A percentile compares a stretch with the other conserved stretches of the same genome.
phyloP scores from a whole-genome alignment of 352 stramenopile genomes.

The Phytopythium oedochilum region DNA sequence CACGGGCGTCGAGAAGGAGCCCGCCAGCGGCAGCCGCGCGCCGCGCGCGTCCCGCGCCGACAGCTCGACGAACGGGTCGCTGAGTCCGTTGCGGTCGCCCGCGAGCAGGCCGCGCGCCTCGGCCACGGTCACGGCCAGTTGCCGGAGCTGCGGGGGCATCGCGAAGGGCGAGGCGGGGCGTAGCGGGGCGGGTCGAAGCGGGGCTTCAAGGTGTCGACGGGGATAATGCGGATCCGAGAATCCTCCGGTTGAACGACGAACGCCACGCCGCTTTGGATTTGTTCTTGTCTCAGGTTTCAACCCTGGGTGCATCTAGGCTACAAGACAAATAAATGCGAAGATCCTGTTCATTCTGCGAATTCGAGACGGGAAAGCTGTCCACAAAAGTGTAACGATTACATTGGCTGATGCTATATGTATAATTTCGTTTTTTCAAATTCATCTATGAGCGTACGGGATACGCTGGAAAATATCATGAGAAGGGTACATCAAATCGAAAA shows the following conservation, averaged over 20 bases:
- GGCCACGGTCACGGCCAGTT: conserved; percentile 42
- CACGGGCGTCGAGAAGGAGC: conserved; percentile 42
- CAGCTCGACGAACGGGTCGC: conserved; percentile 65
- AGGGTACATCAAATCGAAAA: neutral
- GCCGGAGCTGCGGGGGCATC: conserved; percentile 14
- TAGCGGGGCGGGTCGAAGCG: neutral
- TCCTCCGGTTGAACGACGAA: too few relatives aligned
- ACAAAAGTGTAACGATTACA: too few relatives aligned
- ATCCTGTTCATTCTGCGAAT: neutral
- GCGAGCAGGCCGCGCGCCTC: conserved; percentile 55
- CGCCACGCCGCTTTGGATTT: neutral
- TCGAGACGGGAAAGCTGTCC: neutral
- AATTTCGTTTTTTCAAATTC: neutral
- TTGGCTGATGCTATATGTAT: too few relatives aligned
- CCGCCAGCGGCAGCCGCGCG: conserved; percentile 27
- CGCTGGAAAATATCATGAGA: neutral
- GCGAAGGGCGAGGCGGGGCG: neutral
- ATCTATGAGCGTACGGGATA: neutral
- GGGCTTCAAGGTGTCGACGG: neutral
- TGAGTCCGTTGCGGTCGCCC: conserved; percentile 64
- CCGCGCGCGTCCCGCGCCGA: conserved; percentile 47
- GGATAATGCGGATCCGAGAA: neutral
- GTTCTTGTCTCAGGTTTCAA: neutral
- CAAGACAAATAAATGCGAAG: neutral
- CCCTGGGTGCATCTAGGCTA: too few relatives aligned